Percentiles rank a stretch among this genome's conserved stretches.
Evolutionary conservation across 1,284 basidiomycete species (phyloP).

Genomic region (Heliocybe sulcata): DNA sequence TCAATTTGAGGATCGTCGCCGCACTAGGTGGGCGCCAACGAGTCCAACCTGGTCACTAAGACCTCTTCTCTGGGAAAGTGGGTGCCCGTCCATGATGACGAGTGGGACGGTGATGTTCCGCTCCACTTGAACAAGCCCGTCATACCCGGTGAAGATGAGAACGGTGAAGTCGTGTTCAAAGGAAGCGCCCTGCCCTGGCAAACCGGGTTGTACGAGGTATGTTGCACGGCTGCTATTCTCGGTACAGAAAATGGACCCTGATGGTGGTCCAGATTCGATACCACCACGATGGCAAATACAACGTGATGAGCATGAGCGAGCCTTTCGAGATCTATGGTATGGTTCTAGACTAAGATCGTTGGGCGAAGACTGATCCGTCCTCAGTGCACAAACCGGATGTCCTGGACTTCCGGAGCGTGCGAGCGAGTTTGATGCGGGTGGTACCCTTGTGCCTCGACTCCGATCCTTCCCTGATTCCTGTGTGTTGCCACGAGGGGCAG

Average conservation of each 20-base stretch:
- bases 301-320: slow-evolving; percentile 81
- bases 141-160: slow-evolving; percentile 35
- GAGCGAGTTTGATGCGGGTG: slow-evolving; percentile 62
- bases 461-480: slow-evolving; percentile 76
- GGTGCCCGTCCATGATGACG: slow-evolving; percentile 86
- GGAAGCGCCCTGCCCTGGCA: slow-evolving; percentile 82
- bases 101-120: slow-evolving; percentile 87
- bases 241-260: background rate
- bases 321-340: slow-evolving; percentile 85
- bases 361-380: slow-evolving; percentile 8
- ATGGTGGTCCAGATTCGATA: slow-evolving; percentile 53
- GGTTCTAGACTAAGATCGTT: background rate
- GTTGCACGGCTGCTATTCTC: slow-evolving; percentile 14
- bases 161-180: slow-evolving; percentile 72
- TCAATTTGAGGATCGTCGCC: background rate
- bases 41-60: slow-evolving; percentile 75
- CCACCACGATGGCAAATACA: slow-evolving; percentile 94
- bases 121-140: slow-evolving; percentile 36
- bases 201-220: slow-evolving; percentile 82
- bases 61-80: slow-evolving; percentile 89
- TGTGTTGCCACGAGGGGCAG: slow-evolving; percentile 45
- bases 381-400: slow-evolving; percentile 62
- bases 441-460: slow-evolving; percentile 85
- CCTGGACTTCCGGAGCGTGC: slow-evolving; percentile 58
- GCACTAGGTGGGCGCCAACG: slow-evolving; percentile 77